phyloP scores from a whole-genome alignment of 768 basidiomycete species.

The Tephrocybe sp. region DNA sequence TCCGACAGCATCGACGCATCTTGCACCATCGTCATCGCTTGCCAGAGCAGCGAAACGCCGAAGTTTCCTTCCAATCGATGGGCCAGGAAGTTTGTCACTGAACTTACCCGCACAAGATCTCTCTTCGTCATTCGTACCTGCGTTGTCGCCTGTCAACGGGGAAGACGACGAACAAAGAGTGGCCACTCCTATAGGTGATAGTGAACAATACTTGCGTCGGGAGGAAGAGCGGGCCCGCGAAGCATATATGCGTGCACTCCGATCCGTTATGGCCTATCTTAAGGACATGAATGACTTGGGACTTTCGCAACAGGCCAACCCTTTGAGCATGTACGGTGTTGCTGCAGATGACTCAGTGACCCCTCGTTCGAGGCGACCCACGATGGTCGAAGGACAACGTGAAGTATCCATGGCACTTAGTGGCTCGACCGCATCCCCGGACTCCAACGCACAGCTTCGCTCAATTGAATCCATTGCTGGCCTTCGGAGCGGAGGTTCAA shows the following conservation, averaged over 20 bases:
- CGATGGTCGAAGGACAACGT: slow-evolving; percentile 57
- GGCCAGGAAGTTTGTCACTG: slow-evolving; percentile 48
- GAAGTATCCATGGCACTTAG: slow-evolving; percentile 57
- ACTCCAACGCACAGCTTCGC: slow-evolving; percentile 56
- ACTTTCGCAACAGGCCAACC: slow-evolving; percentile 59
- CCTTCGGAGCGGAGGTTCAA: slow-evolving; percentile 56
- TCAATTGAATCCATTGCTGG: slow-evolving; percentile 64
- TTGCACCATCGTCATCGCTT: slow-evolving; percentile 43
- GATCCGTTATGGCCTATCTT: slow-evolving; percentile 94
- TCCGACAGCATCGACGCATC: slow-evolving; percentile 30
- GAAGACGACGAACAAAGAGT: slow-evolving; percentile 34
- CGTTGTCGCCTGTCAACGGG: slow-evolving; percentile 44
- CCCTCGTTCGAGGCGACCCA: slow-evolving; percentile 64
- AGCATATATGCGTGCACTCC: slow-evolving; percentile 75
- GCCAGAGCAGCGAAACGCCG: slow-evolving; percentile 67
- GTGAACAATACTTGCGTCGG: slow-evolving; percentile 53
- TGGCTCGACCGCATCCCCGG: slow-evolving; percentile 43
- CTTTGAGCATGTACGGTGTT: slow-evolving; percentile 59
- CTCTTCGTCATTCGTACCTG: slow-evolving; percentile 58
- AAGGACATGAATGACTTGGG: slow-evolving; percentile 94
- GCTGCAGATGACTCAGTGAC: slow-evolving; percentile 42
- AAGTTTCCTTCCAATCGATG: slow-evolving; percentile 87
- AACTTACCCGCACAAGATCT: slow-evolving; percentile 61
- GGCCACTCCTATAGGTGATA: slow-evolving; percentile 43
- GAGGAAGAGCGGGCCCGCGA: slow-evolving; percentile 76